Evolutionary conservation across 768 basidiomycete species (phyloP).

Genomic region (Kwoniella dendrophila): DNA sequence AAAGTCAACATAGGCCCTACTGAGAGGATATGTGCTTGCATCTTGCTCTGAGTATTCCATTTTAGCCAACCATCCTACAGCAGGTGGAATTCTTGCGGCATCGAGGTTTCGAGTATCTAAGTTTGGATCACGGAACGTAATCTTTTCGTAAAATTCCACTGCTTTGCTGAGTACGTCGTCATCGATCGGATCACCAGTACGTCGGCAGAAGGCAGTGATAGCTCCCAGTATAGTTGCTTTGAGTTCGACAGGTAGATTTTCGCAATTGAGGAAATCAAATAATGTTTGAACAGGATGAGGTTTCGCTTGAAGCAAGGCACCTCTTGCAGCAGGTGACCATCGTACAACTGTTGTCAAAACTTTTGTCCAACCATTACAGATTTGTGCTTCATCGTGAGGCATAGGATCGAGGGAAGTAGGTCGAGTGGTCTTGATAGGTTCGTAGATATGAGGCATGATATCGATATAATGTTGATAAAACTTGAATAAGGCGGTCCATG

Average conservation of each 20-base stretch:
- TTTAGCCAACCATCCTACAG: slow-evolving; percentile 64
- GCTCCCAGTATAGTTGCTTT: slow-evolving; percentile 39
- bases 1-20: slow-evolving; percentile 81
- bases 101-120: slow-evolving; percentile 34
- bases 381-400: slow-evolving; percentile 34
- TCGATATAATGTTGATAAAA: slow-evolving; percentile 47
- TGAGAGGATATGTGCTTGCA: slow-evolving; percentile 79
- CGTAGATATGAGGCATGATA: slow-evolving; percentile 40
- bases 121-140: slow-evolving; percentile 37
- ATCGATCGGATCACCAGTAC: slow-evolving; percentile 39
- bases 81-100: slow-evolving; percentile 26
- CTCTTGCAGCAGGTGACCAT: slow-evolving; percentile 40
- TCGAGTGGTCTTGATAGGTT: slow-evolving; percentile 40
- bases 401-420: slow-evolving; percentile 34
- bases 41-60: slow-evolving; percentile 82
- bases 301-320: slow-evolving; percentile 37
- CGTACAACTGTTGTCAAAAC: slow-evolving; percentile 39
- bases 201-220: slow-evolving; percentile 42
- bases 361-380: slow-evolving; percentile 43
- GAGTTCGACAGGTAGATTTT: slow-evolving; percentile 39
- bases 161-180: slow-evolving; percentile 38
- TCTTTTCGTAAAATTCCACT: slow-evolving; percentile 41
- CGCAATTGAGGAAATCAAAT: slow-evolving; percentile 49
- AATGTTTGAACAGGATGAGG: slow-evolving; percentile 42
- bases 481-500: slow-evolving; percentile 40